phyloP scores from a whole-genome alignment of 1,284 basidiomycete genomes.

The Ganoderma meredithae region DNA sequence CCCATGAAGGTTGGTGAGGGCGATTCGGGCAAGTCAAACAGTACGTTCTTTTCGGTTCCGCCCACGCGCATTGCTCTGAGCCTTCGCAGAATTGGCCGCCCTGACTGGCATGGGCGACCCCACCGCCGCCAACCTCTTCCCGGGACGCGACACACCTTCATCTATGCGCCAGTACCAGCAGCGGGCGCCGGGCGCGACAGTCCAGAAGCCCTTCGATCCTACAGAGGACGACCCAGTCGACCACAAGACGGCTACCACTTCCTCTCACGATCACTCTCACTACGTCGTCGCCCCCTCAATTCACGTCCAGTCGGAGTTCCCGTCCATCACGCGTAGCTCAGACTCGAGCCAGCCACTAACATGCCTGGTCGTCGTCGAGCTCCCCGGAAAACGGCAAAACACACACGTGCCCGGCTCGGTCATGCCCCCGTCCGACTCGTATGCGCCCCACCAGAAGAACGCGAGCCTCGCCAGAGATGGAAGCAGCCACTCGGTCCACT shows the following conservation, averaged over 20 bases:
- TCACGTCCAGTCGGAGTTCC: conserved; percentile 88
- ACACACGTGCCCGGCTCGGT: conserved; percentile 67
- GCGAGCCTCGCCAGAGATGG: conserved; percentile 26
- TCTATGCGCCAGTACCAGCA: conserved; percentile 44
- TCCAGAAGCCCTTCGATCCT: conserved; percentile 63
- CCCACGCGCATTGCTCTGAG: conserved; percentile 7
- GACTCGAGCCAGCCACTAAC: conserved; percentile 85
- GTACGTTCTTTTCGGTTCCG: conserved; percentile 57
- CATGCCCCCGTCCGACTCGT: conserved; percentile 55
- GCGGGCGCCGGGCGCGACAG: conserved; percentile 40
- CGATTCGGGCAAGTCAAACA: conserved; percentile 84
- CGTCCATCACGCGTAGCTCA: conserved; percentile 75
- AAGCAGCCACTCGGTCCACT: conserved; percentile 34
- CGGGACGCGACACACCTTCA: conserved; percentile 69
- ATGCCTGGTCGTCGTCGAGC: conserved; percentile 89
- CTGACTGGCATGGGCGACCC: conserved; percentile 87
- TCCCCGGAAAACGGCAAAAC: conserved; percentile 73
- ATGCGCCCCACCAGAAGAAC: conserved; percentile 33
- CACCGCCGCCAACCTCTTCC: conserved; percentile 60
- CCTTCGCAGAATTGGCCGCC: conserved; percentile 77
- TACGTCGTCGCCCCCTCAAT: conserved; percentile 90
- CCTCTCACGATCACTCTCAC: conserved; percentile 54
- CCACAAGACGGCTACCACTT: conserved; percentile 55
- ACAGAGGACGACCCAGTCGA: conserved; percentile 85
- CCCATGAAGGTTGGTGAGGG: conserved; percentile 94